These are phyloP conservation scores for Camelina hispida DNA, from an alignment of 345 rosid species.

Conservation along the genomic window DNA sequence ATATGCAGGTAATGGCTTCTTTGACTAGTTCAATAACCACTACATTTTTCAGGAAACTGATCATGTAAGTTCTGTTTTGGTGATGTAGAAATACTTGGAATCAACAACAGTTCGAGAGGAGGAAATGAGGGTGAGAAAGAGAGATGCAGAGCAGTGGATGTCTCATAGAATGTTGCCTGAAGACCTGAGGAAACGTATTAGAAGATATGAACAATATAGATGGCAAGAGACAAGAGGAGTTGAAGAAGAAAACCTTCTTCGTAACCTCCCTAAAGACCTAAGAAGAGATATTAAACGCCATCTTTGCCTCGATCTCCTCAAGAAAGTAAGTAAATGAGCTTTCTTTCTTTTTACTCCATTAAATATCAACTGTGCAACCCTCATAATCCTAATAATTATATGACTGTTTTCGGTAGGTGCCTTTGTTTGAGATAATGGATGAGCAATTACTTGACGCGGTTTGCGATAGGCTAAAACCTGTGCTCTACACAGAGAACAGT, in stretches of 20 bases:
- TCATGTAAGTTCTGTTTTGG: not conserved
- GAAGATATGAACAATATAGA: conserved; percentile 42
- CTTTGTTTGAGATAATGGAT: conserved; percentile 57
- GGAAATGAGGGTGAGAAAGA: conserved; percentile 44
- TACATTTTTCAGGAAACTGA: not conserved
- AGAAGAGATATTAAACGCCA: conserved; percentile 46
- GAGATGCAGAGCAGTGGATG: conserved; percentile 50
- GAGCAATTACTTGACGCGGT: conserved; percentile 49
- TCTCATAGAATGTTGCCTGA: conserved; percentile 46
- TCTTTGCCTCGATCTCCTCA: conserved; percentile 43
- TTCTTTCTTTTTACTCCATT: conserved; percentile 2
- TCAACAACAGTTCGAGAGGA: conserved; percentile 44
- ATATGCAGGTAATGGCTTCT: conserved; percentile 56
- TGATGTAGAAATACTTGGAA: conserved; percentile 42
- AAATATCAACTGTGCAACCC: not conserved
- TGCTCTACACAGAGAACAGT: conserved; percentile 41
- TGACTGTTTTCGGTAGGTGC: conserved; percentile 43
- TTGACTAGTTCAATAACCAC: not conserved
- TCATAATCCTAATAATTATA: not conserved
- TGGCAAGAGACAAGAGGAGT: conserved; percentile 49
- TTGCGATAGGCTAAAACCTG: conserved; percentile 45
- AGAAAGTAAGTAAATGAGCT: conserved; percentile 28
- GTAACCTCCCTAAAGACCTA: conserved; percentile 46
- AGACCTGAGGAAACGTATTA: conserved; percentile 39
- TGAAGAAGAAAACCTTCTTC: conserved; percentile 41